These are phyloP conservation scores for Geosmithia putterillii DNA, from an alignment of 2,329 filamentous ascomycete species.

Conservation along the genomic window DNA sequence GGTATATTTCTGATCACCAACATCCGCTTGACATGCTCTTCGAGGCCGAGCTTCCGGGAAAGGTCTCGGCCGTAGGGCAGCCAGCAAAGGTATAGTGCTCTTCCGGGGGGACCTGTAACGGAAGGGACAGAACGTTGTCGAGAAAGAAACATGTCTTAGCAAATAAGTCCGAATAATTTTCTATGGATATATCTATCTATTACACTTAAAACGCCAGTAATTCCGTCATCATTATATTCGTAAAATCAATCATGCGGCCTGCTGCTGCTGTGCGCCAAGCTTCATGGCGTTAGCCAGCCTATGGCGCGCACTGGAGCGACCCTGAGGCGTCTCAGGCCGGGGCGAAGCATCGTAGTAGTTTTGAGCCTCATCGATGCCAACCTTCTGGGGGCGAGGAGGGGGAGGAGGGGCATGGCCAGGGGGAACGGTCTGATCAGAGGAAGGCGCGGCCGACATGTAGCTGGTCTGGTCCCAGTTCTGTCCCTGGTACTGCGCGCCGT, in stretches of 20 bases:
- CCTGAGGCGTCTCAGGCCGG: slow-evolving; percentile 6
- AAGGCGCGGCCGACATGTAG: slow-evolving; percentile 8
- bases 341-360: slow-evolving; percentile 16
- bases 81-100: no score
- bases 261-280: slow-evolving; percentile 7
- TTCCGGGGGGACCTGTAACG: no score
- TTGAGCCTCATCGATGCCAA: slow-evolving; percentile 20
- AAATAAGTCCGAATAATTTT: no score
- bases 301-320: slow-evolving; percentile 15
- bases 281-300: slow-evolving; percentile 20
- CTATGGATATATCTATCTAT: neutral
- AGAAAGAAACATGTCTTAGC: no score
- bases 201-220: neutral
- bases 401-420: slow-evolving; percentile 17
- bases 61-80: no score
- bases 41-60: no score
- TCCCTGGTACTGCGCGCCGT: slow-evolving; percentile 7
- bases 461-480: slow-evolving; percentile 6
- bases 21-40: neutral
- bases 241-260: neutral
- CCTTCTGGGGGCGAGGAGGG: slow-evolving; percentile 23
- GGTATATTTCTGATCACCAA: slow-evolving; percentile 2
- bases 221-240: neutral
- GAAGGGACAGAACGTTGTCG: no score
- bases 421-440: slow-evolving; percentile 5